These are phyloP conservation scores for Casuarina cunninghamiana DNA, from an alignment of 306 rosid genomes.

Conservation along the genomic window DNA sequence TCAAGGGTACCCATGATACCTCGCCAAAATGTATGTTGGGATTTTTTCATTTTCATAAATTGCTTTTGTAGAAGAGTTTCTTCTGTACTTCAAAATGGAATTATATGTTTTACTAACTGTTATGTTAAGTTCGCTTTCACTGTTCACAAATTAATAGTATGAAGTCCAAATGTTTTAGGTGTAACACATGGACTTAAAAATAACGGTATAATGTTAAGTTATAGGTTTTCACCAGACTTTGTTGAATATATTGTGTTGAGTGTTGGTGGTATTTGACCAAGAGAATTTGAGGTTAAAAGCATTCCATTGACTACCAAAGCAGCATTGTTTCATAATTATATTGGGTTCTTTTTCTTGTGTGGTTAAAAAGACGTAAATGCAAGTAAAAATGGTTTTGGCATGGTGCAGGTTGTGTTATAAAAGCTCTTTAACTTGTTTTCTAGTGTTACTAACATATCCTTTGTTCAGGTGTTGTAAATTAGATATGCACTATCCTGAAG, in stretches of 20 bases:
- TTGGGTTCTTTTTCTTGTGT: too few species aligned
- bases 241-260: not conserved
- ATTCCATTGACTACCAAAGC: not conserved
- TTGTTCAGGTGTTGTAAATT: slow-evolving; percentile 89
- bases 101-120: not conserved
- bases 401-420: slow-evolving; percentile 13
- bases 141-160: not conserved
- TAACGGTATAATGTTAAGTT: too few species aligned
- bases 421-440: slow-evolving; percentile 27
- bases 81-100: not conserved
- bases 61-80: not conserved
- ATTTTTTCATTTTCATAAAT: not conserved
- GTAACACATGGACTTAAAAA: not conserved
- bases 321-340: not conserved
- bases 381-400: slow-evolving; percentile 2
- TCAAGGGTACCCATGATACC: not conserved
- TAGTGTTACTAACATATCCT: slow-evolving; percentile 27
- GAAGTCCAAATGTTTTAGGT: not conserved
- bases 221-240: not conserved
- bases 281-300: not conserved
- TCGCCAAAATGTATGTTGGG: not conserved
- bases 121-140: not conserved
- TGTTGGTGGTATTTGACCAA: not conserved
- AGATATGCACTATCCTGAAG: slow-evolving; percentile 77
- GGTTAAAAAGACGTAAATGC: not conserved